Conservation (phyloP, 768 basidiomycete genomes). For the Rhizopogon vesiculosus region DNA sequence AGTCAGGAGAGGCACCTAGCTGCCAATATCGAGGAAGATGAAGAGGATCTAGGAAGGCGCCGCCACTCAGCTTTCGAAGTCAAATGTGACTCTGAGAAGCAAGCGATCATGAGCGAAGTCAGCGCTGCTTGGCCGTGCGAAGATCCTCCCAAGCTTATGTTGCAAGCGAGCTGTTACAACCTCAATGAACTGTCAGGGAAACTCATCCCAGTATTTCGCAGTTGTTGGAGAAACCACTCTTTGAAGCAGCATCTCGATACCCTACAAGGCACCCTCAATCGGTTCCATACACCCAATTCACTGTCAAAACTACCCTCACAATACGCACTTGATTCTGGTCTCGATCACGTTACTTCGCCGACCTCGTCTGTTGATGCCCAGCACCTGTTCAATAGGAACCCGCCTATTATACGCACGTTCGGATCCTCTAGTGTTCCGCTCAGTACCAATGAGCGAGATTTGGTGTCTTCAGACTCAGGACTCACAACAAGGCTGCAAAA, state of each 20-base stretch:
- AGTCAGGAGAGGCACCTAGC: conserved; percentile 10
- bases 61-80: conserved; percentile 4
- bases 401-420: neutral
- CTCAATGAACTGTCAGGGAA: neutral
- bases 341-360: neutral
- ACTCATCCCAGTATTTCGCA: conserved; percentile 4
- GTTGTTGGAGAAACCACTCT: conserved; percentile 13
- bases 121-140: conserved; percentile 15
- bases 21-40: neutral
- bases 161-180: conserved; percentile 2
- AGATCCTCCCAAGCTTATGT: neutral
- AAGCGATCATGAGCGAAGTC: neutral
- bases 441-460: neutral
- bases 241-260: conserved; percentile 10
- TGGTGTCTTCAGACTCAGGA: neutral
- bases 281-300: neutral
- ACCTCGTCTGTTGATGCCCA: neutral
- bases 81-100: conserved; percentile 5
- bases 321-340: conserved; percentile 6
- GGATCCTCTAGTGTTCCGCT: neutral
- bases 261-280: conserved; percentile 7
- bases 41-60: neutral
- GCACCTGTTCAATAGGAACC: conserved; percentile 3
- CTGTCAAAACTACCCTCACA: neutral
- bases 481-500: neutral